These are phyloP conservation scores for Pseudogymnoascus sp. DNA, from an alignment of 2,329 filamentous ascomycete genomes.

Conservation along the genomic window DNA sequence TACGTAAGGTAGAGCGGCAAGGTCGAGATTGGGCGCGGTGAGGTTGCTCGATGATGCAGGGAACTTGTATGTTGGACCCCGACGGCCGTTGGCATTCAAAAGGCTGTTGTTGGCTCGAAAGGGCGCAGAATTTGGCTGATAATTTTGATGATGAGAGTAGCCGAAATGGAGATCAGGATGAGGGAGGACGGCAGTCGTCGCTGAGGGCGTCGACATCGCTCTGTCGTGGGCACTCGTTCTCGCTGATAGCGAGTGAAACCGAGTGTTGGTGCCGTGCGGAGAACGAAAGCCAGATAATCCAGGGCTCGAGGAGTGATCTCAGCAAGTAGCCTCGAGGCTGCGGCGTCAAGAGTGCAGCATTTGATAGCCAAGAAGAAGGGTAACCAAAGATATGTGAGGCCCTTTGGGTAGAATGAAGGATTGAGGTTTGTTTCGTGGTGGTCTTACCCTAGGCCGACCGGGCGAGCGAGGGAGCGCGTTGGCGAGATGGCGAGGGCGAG, in stretches of 20 bases:
- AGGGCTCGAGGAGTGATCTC: not conserved
- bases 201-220: constrained; percentile 72
- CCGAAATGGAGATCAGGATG: constrained; percentile 57
- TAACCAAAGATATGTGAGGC: not conserved
- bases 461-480: not conserved
- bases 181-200: constrained; percentile 63
- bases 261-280: not conserved
- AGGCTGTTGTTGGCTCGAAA: constrained; percentile 40
- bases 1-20: constrained; percentile 20
- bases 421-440: not conserved
- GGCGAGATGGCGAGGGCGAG: not conserved
- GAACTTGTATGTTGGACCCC: constrained; percentile 24
- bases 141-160: constrained; percentile 48
- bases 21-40: constrained; percentile 18
- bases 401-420: constrained; percentile 3
- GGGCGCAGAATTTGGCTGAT: constrained; percentile 41
- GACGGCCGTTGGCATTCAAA: constrained; percentile 25
- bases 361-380: not conserved
- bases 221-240: constrained; percentile 1
- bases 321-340: not conserved
- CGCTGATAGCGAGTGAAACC: constrained; percentile 2
- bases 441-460: not conserved
- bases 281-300: not conserved
- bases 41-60: constrained; percentile 25
- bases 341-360: not conserved